Conservation (phyloP, 2,329 filamentous ascomycete genomes). For the Tolypocladium pustulatum region DNA sequence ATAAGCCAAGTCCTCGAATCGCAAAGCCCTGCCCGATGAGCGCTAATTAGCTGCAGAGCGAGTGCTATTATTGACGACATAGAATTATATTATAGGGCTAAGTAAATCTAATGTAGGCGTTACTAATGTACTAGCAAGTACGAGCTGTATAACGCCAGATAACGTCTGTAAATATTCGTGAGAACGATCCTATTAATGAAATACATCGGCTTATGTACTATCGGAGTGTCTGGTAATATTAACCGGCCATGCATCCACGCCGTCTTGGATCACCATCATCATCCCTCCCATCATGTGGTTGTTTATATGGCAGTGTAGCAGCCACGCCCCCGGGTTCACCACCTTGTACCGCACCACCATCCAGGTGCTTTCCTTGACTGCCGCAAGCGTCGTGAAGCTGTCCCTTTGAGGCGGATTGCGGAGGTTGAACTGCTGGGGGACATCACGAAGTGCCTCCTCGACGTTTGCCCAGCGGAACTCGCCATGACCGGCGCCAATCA, state of each 20-base stretch:
- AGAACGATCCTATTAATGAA: too few species aligned
- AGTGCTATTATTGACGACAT: too few species aligned
- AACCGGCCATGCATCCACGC: slow-evolving; percentile 29
- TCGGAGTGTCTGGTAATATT: too few species aligned
- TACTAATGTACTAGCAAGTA: too few species aligned
- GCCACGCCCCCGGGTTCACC: slow-evolving; percentile 40
- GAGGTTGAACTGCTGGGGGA: slow-evolving; percentile 45
- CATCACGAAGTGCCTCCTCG: slow-evolving; percentile 35
- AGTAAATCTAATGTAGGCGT: too few species aligned
- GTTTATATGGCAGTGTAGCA: slow-evolving; percentile 47
- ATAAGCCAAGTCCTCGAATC: too few species aligned
- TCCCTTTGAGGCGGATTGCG: slow-evolving; percentile 44
- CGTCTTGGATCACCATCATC: slow-evolving; percentile 40
- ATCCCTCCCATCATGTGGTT: slow-evolving; percentile 45
- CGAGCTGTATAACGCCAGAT: too few species aligned
- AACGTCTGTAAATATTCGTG: too few species aligned
- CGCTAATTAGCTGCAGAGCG: too few species aligned
- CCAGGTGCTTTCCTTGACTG: slow-evolving; percentile 21
- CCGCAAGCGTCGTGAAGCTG: slow-evolving; percentile 14
- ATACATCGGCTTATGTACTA: too few species aligned
- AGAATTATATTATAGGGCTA: too few species aligned
- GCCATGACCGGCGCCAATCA: slow-evolving; percentile 41
- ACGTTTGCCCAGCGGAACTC: slow-evolving; percentile 41
- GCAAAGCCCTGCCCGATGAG: too few species aligned
- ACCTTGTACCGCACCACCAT: slow-evolving; percentile 42